Evolutionary conservation across 169 alveolate genomes (phyloP).

Genomic region (Hepatocystis sp.): DNA sequence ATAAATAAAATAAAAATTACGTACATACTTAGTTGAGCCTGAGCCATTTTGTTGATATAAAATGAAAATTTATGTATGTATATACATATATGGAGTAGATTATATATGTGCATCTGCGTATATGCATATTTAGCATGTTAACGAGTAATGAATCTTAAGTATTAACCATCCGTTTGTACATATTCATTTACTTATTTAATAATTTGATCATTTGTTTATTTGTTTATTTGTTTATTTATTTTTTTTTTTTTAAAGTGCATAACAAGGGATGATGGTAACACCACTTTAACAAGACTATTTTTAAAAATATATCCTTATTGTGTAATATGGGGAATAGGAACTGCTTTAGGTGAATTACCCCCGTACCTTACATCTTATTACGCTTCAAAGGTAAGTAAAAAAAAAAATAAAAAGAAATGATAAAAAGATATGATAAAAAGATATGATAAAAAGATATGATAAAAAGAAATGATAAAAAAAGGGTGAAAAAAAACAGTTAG

Average conservation of each 20-base stretch:
- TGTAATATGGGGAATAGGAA: conserved; percentile 96
- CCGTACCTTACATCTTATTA: conserved; percentile 96
- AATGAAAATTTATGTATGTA: no score
- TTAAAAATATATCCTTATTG: conserved; percentile 81
- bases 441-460: no score
- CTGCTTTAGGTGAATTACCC: conserved; percentile 97
- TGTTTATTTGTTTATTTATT: conserved; percentile 5
- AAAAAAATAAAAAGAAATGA: background rate
- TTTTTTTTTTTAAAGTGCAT: conserved; percentile 14
- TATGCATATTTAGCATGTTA: no score
- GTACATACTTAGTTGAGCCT: no score
- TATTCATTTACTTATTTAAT: no score
- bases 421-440: background rate
- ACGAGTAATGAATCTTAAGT: no score
- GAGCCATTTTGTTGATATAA: no score
- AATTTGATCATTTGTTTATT: no score
- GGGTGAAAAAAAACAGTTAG: conserved; percentile 5
- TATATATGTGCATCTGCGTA: no score
- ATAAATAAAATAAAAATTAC: conserved; percentile 9
- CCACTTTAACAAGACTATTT: conserved; percentile 74
- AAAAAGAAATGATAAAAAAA: conserved; percentile 1
- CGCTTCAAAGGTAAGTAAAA: conserved; percentile 83
- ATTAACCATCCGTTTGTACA: no score
- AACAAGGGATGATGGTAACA: conserved; percentile 36
- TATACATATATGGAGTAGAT: no score